A percentile compares a stretch with the other conserved stretches of the same genome.
phyloP scores from a whole-genome alignment of 805 yeast genomes.

The Kodamaea fukazawae region DNA sequence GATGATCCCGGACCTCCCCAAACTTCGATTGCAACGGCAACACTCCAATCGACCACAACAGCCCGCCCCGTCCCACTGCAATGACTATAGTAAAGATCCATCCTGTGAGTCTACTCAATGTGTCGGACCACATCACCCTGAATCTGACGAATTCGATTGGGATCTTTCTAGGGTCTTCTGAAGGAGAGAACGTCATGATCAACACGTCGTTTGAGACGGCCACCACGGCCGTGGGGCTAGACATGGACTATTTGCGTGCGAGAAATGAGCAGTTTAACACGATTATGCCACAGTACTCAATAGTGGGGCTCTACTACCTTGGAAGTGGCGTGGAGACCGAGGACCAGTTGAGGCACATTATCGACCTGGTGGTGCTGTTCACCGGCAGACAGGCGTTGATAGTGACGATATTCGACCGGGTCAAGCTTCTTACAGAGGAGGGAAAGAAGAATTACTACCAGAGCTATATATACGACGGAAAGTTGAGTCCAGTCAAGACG shows the following conservation, averaged over 20 bases:
- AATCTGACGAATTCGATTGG: slow-evolving; percentile 21
- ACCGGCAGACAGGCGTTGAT: background rate
- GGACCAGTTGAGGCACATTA: background rate
- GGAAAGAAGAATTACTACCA: slow-evolving; percentile 1
- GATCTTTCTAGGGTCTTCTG: slow-evolving; percentile 25
- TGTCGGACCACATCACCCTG: slow-evolving; percentile 30
- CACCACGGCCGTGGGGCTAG: slow-evolving; percentile 15
- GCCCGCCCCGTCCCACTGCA: too few species aligned
- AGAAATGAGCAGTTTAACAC: slow-evolving; percentile 27
- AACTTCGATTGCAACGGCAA: too few species aligned
- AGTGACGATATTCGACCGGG: slow-evolving; percentile 1
- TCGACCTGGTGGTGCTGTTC: slow-evolving; percentile 4
- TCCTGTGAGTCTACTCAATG: slow-evolving; percentile 28
- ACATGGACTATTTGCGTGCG: slow-evolving; percentile 23
- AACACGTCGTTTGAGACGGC: slow-evolving; percentile 31
- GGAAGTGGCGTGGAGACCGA: slow-evolving; percentile 1
- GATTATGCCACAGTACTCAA: slow-evolving; percentile 24
- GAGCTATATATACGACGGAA: slow-evolving; percentile 1
- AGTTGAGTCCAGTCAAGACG: slow-evolving; percentile 11
- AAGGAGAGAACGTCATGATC: slow-evolving; percentile 14
- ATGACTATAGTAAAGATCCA: slow-evolving; percentile 9
- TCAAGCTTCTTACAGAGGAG: background rate
- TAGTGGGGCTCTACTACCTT: slow-evolving; percentile 33
- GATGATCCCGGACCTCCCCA: too few species aligned
- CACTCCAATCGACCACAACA: too few species aligned